These are phyloP conservation scores for Pelargonium cotyledonis DNA, from an alignment of 441 rosid genomes.

Conservation along the genomic window DNA sequence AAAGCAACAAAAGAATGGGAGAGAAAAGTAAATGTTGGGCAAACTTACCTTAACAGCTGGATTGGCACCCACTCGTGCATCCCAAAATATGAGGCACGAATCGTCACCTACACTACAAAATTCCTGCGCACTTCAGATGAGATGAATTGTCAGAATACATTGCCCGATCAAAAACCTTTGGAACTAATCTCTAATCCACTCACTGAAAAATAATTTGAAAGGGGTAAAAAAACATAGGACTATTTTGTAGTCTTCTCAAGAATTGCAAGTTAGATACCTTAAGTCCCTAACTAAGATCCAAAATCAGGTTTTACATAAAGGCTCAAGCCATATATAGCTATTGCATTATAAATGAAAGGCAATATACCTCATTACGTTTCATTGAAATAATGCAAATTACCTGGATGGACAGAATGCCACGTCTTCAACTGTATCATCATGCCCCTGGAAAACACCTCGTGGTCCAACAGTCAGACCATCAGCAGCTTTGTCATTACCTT, in stretches of 20 bases:
- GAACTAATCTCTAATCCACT: background rate
- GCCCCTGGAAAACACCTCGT: constrained; percentile 82
- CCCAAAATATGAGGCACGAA: constrained; percentile 3
- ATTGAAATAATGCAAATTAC: constrained; percentile 30
- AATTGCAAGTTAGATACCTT: too few species aligned
- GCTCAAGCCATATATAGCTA: too few species aligned
- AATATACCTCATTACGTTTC: too few species aligned
- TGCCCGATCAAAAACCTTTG: background rate
- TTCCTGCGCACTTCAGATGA: background rate
- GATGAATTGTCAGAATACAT: background rate
- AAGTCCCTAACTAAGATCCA: too few species aligned
- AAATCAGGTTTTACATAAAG: too few species aligned
- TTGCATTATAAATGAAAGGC: too few species aligned
- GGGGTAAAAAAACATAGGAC: background rate
- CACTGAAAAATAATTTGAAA: background rate
- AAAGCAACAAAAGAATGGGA: background rate
- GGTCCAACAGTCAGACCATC: constrained; percentile 78
- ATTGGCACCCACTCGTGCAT: background rate
- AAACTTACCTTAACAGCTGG: background rate
- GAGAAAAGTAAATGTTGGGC: background rate
- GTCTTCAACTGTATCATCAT: constrained; percentile 96
- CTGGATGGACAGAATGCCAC: constrained; percentile 92
- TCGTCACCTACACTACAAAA: background rate
- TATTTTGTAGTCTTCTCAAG: background rate
- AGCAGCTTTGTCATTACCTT: constrained; percentile 48